Evolutionary conservation across 495 filamentous ascomycete species (phyloP), one percentile per base, ranked within the genome.

Genomic region (Penicillium manginii): DNA sequence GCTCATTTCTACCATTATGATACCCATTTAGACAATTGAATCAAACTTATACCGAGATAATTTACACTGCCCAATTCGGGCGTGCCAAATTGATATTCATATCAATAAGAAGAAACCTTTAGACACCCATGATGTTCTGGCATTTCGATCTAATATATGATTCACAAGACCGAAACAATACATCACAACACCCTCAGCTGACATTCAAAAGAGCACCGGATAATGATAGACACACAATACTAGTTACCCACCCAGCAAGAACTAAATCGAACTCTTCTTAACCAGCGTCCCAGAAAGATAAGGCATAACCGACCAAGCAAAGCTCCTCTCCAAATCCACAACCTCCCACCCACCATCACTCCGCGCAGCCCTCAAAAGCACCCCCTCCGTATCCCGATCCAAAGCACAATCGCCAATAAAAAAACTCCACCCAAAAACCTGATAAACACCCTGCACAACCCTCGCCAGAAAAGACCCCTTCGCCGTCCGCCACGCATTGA

Each of bases 381-480:
- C 80, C 52, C 65, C 62, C 59, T 74, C 82, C 17, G 84, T 87
- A 68, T 83, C 80, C 31, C 86, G 76, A 55, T 78, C 72, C 53
- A 89, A 68, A 42, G 78, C 69, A 63, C 87, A 90, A 39, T 85
- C 84, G 10, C 86, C 86, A 48, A 88, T 62, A 59, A 83, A 78
- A 58, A 59, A 75, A n/a, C 73, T 71, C 70, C 72, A 79, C 11
- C 73, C 74, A 26, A 77, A 26, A 18, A 60, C 3, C 54, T 55
- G 57, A 64, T 74, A 77, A 5, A 78, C 15, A 2, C 49, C 58
- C 67, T 76, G 72, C 60, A 63, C 18, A 26, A 66, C 3, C 77
- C 86, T 73, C 45, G 83, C 86, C 59, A 73, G 76, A 70, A 80
- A 71, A 45, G 71, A 65, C 52, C 72, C 65, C 76, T 87, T 81